phyloP scores from a whole-genome alignment of 805 yeast species.

The Nakazawaea anatomiae region DNA sequence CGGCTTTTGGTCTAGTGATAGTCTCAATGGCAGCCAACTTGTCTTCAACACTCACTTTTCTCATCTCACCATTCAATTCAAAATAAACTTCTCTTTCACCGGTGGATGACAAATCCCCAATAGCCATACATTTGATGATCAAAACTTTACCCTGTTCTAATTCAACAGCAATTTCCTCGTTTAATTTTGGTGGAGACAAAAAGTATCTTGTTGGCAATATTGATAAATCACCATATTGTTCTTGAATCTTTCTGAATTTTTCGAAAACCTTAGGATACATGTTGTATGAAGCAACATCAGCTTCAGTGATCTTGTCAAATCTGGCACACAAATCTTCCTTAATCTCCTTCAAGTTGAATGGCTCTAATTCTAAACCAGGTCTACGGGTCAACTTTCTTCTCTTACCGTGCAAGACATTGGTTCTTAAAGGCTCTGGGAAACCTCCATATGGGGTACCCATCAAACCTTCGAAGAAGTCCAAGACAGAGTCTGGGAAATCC shows the following conservation, averaged over 20 bases:
- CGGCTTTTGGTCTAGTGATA: constrained; percentile 86
- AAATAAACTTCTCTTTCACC: constrained; percentile 96
- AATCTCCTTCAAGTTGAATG: constrained; percentile 71
- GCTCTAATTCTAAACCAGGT: constrained; percentile 88
- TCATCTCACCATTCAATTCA: constrained; percentile 96
- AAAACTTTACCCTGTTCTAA: constrained; percentile 94
- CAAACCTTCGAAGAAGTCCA: constrained; percentile 97
- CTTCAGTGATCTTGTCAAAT: constrained; percentile 76
- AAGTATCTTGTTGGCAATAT: constrained; percentile 91
- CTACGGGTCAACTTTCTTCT: constrained; percentile 83
- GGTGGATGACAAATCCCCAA: constrained; percentile 84
- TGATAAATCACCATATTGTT: constrained; percentile 85
- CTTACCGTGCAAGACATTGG: constrained; percentile 85
- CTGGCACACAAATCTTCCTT: constrained; percentile 69
- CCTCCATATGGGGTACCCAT: constrained; percentile 99
- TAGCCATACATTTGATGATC: constrained; percentile 85
- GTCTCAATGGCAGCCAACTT: constrained; percentile 81
- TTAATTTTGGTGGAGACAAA: constrained; percentile 79
- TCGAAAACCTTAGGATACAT: constrained; percentile 99
- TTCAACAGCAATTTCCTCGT: constrained; percentile 83
- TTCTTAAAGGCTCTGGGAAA: constrained; percentile 98
- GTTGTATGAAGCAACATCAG: constrained; percentile 90
- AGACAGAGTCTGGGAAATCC: constrained; percentile 97
- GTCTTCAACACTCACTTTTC: constrained; percentile 91
- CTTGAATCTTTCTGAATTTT: constrained; percentile 67